Evolutionary conservation across 176 grass and related monocot genomes (phyloP), one percentile per base, ranked within the genome.

Genomic region (Avena sativa): DNA sequence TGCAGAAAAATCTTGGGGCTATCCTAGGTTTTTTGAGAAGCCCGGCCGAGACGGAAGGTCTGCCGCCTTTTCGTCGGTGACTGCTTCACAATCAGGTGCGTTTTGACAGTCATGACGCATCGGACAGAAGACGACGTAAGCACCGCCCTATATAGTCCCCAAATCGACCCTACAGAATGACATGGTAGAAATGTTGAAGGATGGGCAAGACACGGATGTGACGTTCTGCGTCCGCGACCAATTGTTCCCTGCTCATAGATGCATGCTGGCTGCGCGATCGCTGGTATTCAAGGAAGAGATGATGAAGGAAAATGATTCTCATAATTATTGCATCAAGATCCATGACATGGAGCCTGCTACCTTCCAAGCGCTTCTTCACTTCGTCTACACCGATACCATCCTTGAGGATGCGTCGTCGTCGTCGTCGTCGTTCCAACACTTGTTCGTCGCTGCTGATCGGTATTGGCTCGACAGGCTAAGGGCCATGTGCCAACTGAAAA

Each of bases 41-140:
- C 56, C 56, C 32, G 32, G 32, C 32, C 32, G 32, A 34, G 32
- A 34, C 32, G 32, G 32, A 34, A 34, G 2, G 32, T 3, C 32
- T 34, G 32, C 6, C 26, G 25, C 13, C 6, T 34, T 34, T 9
- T 30, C 12, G 47, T 1, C 46, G 21, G 7, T 2, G 79, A 53
- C 47, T 36, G 79, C 79, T 81, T 81, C 61, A 81, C 79, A 3
- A 68, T 81, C 21, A 67, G 62, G 25, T 81, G 62, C 1, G 46
- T 51, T n/a, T 8, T 81, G 9, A 19, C 60, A 0, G 47, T 81
- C 79, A 36, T 81, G 4, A 53, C 8, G 15, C 73, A 8, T 0
- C 44, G 1, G 26, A 48, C 25, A 2, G 20, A 66, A 2, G 20
- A 67, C 0, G 60, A 78, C 4, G 11, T 11, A 0, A 36, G 25